Conservation (phyloP, 2,329 filamentous ascomycete genomes). For the Trichophyton schoenleinii region DNA sequence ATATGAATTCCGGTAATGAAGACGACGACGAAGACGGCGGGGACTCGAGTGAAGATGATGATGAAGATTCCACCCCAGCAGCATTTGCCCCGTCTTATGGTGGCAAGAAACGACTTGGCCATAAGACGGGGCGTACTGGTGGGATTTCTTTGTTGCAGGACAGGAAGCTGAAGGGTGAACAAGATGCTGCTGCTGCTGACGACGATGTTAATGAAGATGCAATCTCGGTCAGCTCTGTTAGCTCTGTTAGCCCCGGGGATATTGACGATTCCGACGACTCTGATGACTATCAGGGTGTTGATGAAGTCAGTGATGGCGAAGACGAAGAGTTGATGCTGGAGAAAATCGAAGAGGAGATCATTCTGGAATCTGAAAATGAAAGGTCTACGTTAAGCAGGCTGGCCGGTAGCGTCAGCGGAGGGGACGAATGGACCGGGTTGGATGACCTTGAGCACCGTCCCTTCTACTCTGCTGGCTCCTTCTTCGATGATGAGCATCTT, state of each 20-base stretch:
- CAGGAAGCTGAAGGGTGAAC: slow-evolving; percentile 24
- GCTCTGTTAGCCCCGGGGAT: slow-evolving; percentile 8
- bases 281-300: slow-evolving; percentile 55
- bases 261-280: slow-evolving; percentile 14
- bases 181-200: background rate
- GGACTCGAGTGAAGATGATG: slow-evolving; percentile 21
- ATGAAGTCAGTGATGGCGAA: slow-evolving; percentile 67
- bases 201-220: slow-evolving; percentile 3
- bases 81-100: slow-evolving; percentile 33
- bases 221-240: slow-evolving; percentile 12
- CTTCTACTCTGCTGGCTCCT: slow-evolving; percentile 29
- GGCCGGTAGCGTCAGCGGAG: slow-evolving; percentile 15
- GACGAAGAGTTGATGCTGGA: slow-evolving; percentile 69
- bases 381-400: slow-evolving; percentile 16
- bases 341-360: slow-evolving; percentile 64
- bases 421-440: slow-evolving; percentile 43
- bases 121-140: slow-evolving; percentile 31
- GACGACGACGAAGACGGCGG: slow-evolving; percentile 22
- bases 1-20: slow-evolving; percentile 24
- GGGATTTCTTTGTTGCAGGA: slow-evolving; percentile 18
- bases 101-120: slow-evolving; percentile 22
- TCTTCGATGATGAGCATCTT: slow-evolving; percentile 33
- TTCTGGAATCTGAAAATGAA: slow-evolving; percentile 40
- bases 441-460: slow-evolving; percentile 32
- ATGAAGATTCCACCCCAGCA: slow-evolving; percentile 33